Conservation (phyloP, 176 grass and related monocot genomes). For the Pharus latifolius region DNA sequence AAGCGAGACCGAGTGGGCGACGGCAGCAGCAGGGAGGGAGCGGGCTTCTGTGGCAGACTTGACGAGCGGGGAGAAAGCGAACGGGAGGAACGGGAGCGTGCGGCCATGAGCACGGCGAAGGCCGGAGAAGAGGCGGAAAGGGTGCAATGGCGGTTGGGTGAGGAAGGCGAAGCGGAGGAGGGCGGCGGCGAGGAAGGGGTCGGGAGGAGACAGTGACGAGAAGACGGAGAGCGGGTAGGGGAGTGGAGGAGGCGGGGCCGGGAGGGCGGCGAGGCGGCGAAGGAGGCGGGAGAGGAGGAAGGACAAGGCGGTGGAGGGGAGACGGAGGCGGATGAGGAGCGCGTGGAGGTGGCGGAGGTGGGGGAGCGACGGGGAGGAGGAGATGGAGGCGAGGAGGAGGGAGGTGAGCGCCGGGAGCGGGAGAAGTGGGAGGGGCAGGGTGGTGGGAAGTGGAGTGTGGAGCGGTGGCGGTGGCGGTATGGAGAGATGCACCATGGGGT, state of each 20-base stretch:
- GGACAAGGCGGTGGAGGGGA: not conserved
- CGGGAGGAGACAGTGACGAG: conserved; percentile 13
- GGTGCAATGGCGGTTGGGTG: conserved; percentile 5
- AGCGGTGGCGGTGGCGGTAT: not conserved
- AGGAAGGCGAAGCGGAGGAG: conserved; percentile 33
- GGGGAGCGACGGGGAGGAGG: conserved; percentile 4
- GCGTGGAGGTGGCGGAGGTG: conserved; percentile 47
- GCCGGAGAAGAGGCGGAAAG: conserved; percentile 41
- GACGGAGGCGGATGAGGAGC: conserved; percentile 22
- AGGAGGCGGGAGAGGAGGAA: conserved; percentile 38
- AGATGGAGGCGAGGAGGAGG: conserved; percentile 25
- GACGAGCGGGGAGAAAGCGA: conserved; percentile 30
- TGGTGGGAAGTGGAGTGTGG: not conserved
- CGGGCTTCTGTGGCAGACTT: conserved; percentile 30
- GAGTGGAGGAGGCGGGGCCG: conserved; percentile 17
- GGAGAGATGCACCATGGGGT: conserved; percentile 24
- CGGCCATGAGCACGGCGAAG: conserved; percentile 3
- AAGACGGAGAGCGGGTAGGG: conserved; percentile 36
- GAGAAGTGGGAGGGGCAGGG: conserved; percentile 27
- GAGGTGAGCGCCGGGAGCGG: conserved; percentile 21
- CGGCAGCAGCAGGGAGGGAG: conserved; percentile 6
- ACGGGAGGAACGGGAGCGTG: conserved; percentile 42
- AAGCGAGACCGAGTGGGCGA: conserved; percentile 10
- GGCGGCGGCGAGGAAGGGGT: conserved; percentile 39
- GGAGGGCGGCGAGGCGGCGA: conserved; percentile 27